Conservation (phyloP, 257 asterid species). For the Penstemon davidsonii region DNA sequence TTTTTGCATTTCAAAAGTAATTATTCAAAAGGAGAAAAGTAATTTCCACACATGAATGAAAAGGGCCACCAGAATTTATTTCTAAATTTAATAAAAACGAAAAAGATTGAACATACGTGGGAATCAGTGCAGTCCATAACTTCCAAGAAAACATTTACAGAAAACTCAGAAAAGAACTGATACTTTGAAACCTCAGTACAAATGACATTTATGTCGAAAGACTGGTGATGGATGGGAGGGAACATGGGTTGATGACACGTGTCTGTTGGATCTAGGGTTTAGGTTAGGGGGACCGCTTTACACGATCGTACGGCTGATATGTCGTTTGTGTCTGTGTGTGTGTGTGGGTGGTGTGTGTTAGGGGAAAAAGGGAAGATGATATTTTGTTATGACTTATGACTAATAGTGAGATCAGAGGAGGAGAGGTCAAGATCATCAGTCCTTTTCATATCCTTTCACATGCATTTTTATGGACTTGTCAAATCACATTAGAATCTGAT, state of each 20-base stretch:
- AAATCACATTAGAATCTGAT: background rate
- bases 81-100: no score
- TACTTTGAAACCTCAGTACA: background rate
- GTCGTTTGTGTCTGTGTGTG: background rate
- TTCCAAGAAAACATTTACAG: background rate
- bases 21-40: no score
- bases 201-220: background rate
- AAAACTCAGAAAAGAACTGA: background rate
- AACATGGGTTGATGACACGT: background rate
- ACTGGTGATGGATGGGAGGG: background rate
- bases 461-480: background rate
- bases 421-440: background rate
- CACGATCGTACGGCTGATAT: background rate
- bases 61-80: no score
- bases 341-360: no score
- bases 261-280: background rate
- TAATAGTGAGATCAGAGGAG: background rate
- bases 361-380: background rate
- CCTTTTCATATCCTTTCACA: background rate
- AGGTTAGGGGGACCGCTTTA: background rate
- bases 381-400: background rate
- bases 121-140: constrained; percentile 5
- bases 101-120: background rate
- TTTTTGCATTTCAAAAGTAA: no score
- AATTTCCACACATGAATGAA: no score